Evolutionary conservation across 306 rosid species (phyloP).

Genomic region (Sicyos baderoa): DNA sequence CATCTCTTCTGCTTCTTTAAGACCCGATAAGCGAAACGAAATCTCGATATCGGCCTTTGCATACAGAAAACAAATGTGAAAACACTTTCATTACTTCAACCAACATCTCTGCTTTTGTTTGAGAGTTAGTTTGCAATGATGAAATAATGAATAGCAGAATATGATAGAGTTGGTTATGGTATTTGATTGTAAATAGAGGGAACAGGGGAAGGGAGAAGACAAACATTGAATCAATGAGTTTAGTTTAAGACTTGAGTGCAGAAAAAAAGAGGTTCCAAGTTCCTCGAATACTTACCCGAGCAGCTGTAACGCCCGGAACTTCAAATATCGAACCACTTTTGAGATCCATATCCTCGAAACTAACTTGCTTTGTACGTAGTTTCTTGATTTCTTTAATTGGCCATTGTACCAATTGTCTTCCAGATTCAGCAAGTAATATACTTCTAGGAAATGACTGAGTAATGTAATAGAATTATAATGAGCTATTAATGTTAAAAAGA

Average conservation of each 20-base stretch:
- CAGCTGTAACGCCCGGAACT: conserved; percentile 45
- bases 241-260: too few species aligned
- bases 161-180: too few species aligned
- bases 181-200: too few species aligned
- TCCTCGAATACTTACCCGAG: conserved; percentile 35
- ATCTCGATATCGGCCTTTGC: conserved; percentile 53
- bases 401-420: conserved; percentile 51
- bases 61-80: conserved; percentile 2
- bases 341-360: conserved; percentile 25
- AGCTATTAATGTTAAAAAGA: not conserved
- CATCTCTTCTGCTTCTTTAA: conserved; percentile 32
- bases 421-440: conserved; percentile 40
- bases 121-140: not conserved
- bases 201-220: too few species aligned
- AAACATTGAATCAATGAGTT: too few species aligned
- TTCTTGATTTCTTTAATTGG: conserved; percentile 48
- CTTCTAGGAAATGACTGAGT: conserved; percentile 46
- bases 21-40: conserved; percentile 32
- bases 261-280: not conserved
- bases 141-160: not conserved
- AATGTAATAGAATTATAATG: not conserved
- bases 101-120: not conserved
- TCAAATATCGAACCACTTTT: conserved; percentile 31
- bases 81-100: not conserved
- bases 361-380: conserved; percentile 30